Base-by-base conservation (phyloP, 2,329 filamentous ascomycete species). In the Diaporthe sp. region DNA sequence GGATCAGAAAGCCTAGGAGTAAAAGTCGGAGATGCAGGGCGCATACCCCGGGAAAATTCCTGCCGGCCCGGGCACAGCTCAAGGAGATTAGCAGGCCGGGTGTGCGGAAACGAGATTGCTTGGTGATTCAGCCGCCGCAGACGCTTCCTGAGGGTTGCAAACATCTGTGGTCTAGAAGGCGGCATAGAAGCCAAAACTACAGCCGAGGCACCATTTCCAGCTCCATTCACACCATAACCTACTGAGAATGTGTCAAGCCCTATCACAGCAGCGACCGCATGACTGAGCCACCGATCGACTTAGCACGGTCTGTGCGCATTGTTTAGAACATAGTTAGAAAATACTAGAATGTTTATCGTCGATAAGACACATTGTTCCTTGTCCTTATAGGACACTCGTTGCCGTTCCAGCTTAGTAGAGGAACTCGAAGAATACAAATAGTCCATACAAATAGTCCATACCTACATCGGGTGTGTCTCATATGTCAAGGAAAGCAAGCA, bases 1-100 rank as follows among this genome's bases (percentile, higher is more conserved):
- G 72, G 75, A 8, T 39, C 32, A 12, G 71, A 73, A 0, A 78
- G 68, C 22, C 72, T 70, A 81, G 0, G 88, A 88, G 75, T 76
- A 17, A 63, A 56, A 2, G 51, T 37, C 6, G 78, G 50, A 2
- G 74, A 53, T 12, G 17, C 25, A 39, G 8, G 13, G 25, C 70
- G 72, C 17, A 75, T 72, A 61, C 79, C 75, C 51, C 72, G 65
- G 1, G 81, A 73, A 7, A 76, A 37, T 51, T 78, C 76, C 56
- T 76, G 59, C 19, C 83, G 84, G 37, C 84, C 70, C 75, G 88
- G 42, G 42, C 42, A 22, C 42, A 17, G 42, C 19, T 47, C 4
- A 47, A 47, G 19, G 2, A 47, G 42, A 47, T 47, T 19, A 47
- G 19, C 19, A 47, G 8, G 42, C 19, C 19, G 19, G 42, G 42